Conservation (phyloP, 2,329 filamentous ascomycete species). For the Penicillium aurantiogriseum region DNA sequence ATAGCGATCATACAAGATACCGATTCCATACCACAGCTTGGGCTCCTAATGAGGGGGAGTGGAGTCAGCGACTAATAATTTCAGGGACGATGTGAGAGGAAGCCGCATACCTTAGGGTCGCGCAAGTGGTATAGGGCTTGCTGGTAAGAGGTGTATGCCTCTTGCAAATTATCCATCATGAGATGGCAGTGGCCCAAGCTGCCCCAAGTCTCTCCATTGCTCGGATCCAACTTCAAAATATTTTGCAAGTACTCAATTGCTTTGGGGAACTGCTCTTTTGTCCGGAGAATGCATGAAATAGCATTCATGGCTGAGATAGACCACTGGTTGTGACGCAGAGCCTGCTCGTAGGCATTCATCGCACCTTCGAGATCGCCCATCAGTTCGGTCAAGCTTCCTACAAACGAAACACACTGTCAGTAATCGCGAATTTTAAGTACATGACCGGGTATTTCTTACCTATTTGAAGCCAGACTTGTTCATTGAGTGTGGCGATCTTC, state of each 20-base stretch:
- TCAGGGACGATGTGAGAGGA: slow-evolving; percentile 1
- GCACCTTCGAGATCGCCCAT: slow-evolving; percentile 87
- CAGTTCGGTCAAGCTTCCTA: slow-evolving; percentile 82
- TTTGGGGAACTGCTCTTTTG: slow-evolving; percentile 88
- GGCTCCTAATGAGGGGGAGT: slow-evolving; percentile 64
- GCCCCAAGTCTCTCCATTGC: slow-evolving; percentile 94
- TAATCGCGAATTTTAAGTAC: background rate
- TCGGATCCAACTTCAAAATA: slow-evolving; percentile 83
- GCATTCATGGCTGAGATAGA: slow-evolving; percentile 91
- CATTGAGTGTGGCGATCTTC: slow-evolving; percentile 75
- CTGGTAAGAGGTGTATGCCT: slow-evolving; percentile 95
- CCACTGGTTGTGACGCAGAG: slow-evolving; percentile 80
- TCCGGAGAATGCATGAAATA: slow-evolving; percentile 86
- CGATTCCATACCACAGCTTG: slow-evolving; percentile 98
- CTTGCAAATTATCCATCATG: slow-evolving; percentile 98
- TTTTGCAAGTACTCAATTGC: slow-evolving; percentile 90
- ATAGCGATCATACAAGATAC: slow-evolving; percentile 94
- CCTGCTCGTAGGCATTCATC: slow-evolving; percentile 85
- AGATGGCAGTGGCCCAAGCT: slow-evolving; percentile 96
- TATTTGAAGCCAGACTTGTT: slow-evolving; percentile 87
- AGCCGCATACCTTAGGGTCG: slow-evolving; percentile 74
- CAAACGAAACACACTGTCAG: slow-evolving; percentile 16
- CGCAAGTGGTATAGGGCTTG: slow-evolving; percentile 88
- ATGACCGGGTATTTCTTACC: slow-evolving; percentile 56
- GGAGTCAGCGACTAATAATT: background rate